Evolutionary conservation across 768 basidiomycete genomes (phyloP).

Genomic region (Nevesoporus exiguus): DNA sequence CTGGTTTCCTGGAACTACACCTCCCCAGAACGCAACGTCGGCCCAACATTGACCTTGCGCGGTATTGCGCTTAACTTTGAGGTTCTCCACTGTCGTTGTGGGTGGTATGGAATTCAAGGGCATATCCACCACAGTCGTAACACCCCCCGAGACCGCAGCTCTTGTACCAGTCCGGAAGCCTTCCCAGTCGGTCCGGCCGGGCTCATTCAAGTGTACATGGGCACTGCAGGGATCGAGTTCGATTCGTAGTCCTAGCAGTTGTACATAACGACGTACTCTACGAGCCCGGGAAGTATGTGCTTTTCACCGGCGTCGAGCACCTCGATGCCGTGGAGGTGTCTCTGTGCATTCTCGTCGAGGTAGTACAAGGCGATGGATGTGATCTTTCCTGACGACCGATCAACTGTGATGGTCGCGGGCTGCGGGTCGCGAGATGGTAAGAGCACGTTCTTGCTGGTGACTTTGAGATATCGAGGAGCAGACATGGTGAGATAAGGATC

Average conservation of each 20-base stretch:
- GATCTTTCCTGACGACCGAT: conserved; percentile 58
- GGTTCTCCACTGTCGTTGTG: conserved; percentile 79
- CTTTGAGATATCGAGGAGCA: conserved; percentile 31
- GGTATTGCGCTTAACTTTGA: conserved; percentile 66
- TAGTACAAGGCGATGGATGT: conserved; percentile 41
- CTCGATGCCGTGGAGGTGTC: conserved; percentile 25
- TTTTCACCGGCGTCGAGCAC: conserved; percentile 58
- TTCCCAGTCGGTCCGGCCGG: conserved; percentile 92
- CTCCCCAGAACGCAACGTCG: conserved; percentile 83
- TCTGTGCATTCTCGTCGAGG: conserved; percentile 27
- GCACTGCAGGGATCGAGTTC: conserved; percentile 44
- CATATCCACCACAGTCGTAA: conserved; percentile 98
- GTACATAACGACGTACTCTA: conserved; percentile 52
- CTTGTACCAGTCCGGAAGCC: conserved; percentile 89
- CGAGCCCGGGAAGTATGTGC: conserved; percentile 70
- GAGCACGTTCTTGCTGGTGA: conserved; percentile 55
- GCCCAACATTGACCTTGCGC: conserved; percentile 70
- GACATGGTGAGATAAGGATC: conserved; percentile 11
- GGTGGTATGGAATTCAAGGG: conserved; percentile 97
- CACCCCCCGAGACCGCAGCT: conserved; percentile 89
- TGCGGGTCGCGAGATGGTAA: conserved; percentile 48
- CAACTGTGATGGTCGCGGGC: conserved; percentile 66
- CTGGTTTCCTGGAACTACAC: conserved; percentile 89
- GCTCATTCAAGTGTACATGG: conserved; percentile 93
- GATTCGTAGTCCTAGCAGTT: neutral